A percentile compares a stretch with the other conserved stretches of the same genome.
Evolutionary conservation across 208 protist genomes (phyloP).

Genomic region (Leishmania gerbilli): DNA sequence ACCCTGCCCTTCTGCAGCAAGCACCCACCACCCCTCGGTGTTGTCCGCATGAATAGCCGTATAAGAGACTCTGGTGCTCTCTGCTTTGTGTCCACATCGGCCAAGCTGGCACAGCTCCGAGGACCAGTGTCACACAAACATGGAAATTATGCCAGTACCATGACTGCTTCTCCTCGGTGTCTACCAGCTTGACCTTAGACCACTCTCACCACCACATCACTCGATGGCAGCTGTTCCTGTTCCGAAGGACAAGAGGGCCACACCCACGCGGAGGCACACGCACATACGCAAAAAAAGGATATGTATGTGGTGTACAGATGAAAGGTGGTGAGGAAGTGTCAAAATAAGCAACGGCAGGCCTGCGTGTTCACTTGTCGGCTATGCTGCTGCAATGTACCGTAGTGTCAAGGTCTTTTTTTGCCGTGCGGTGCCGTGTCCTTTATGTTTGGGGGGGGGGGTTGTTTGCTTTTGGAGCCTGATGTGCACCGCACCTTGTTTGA

Average conservation of each 20-base stretch:
- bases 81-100: background rate
- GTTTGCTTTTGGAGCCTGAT: conserved; percentile 2
- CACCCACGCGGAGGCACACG: background rate
- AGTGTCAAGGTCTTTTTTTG: background rate
- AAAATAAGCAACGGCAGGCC: background rate
- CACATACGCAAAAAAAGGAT: background rate
- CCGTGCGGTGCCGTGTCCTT: background rate
- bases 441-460: background rate
- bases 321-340: background rate
- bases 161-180: background rate
- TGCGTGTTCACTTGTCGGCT: background rate
- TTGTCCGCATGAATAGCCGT: background rate
- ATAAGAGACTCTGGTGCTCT: background rate
- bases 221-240: background rate
- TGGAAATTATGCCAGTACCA: background rate
- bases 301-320: background rate
- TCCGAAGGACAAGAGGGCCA: background rate
- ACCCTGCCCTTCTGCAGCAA: background rate
- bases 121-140: background rate
- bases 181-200: background rate
- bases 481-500: background rate
- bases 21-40: background rate
- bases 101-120: background rate
- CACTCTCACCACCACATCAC: background rate
- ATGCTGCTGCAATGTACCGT: background rate